Percentiles rank a stretch among this genome's conserved stretches.
Conservation (phyloP, 192 early-diverging fungal genomes). For the Rhizoclosmatium globosum region DNA sequence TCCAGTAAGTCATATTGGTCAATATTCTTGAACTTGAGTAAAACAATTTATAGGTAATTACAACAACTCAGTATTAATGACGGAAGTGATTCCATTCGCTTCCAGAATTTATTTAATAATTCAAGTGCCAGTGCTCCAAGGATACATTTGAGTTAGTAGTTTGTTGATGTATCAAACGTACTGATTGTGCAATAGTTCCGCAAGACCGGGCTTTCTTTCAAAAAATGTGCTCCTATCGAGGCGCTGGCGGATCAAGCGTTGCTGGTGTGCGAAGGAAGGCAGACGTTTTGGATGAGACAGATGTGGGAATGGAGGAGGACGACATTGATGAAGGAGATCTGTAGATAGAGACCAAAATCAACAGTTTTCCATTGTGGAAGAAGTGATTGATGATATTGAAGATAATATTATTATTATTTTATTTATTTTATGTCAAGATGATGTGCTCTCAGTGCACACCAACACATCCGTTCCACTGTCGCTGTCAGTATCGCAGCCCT, state of each 20-base stretch:
- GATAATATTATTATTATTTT: too few species aligned
- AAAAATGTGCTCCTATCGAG: not conserved
- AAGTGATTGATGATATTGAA: too few species aligned
- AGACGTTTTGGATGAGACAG: not conserved
- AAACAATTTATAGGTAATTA: not conserved
- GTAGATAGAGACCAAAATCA: too few species aligned
- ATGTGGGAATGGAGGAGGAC: not conserved
- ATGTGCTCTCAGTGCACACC: too few species aligned
- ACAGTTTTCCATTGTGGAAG: too few species aligned
- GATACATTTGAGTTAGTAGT: not conserved
- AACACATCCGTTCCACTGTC: too few species aligned
- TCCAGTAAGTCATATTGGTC: not conserved
- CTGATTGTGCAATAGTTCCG: too few species aligned
- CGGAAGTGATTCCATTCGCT: conserved; percentile 6
- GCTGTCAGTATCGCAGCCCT: too few species aligned
- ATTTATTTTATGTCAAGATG: too few species aligned
- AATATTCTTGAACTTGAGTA: not conserved
- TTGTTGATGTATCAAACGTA: too few species aligned
- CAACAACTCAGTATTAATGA: not conserved
- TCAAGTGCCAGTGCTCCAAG: not conserved
- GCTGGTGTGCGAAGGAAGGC: not conserved
- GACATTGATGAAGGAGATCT: too few species aligned
- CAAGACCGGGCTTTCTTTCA: not conserved
- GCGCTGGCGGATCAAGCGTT: not conserved
- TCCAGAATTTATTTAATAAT: not conserved